phyloP scores from a whole-genome alignment of 1,284 basidiomycete species.

The Ceratobasidium sp. region DNA sequence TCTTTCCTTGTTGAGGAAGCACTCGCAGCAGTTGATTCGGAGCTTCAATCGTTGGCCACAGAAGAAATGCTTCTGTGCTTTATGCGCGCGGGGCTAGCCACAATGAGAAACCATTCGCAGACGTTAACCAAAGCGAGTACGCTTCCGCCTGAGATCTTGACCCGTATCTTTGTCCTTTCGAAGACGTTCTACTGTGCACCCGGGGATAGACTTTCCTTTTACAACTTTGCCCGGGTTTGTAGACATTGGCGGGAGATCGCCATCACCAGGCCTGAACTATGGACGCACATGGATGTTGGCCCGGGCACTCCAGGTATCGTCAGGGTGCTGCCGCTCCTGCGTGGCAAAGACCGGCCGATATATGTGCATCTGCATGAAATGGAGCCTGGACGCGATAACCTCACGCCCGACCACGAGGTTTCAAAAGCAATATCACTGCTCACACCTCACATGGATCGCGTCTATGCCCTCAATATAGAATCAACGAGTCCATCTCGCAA shows the following conservation, averaged over 20 bases:
- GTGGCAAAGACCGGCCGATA: not conserved
- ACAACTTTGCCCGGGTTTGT: not conserved
- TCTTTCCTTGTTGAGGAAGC: not conserved
- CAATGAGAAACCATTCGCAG: slow-evolving; percentile 4
- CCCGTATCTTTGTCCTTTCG: not conserved
- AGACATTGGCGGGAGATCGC: not conserved
- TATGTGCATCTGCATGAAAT: not conserved
- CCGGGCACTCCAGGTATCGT: not conserved
- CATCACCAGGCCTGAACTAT: not conserved
- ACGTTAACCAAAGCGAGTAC: not conserved
- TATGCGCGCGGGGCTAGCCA: not conserved
- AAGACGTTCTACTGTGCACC: not conserved
- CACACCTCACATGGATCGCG: not conserved
- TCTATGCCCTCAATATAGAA: not conserved
- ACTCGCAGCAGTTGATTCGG: not conserved
- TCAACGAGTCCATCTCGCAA: not conserved
- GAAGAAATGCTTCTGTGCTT: not conserved
- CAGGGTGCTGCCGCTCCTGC: not conserved
- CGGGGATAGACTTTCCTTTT: not conserved
- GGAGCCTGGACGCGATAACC: not conserved
- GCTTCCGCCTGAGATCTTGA: slow-evolving; percentile 25
- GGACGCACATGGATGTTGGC: slow-evolving; percentile 4
- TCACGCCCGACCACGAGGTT: not conserved
- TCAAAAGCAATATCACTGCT: not conserved
- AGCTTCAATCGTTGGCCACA: not conserved